Percentiles rank a stretch among this genome's conserved stretches.
phyloP scores from a whole-genome alignment of 169 alveolate species.

The Perkinsus chesapeaki region DNA sequence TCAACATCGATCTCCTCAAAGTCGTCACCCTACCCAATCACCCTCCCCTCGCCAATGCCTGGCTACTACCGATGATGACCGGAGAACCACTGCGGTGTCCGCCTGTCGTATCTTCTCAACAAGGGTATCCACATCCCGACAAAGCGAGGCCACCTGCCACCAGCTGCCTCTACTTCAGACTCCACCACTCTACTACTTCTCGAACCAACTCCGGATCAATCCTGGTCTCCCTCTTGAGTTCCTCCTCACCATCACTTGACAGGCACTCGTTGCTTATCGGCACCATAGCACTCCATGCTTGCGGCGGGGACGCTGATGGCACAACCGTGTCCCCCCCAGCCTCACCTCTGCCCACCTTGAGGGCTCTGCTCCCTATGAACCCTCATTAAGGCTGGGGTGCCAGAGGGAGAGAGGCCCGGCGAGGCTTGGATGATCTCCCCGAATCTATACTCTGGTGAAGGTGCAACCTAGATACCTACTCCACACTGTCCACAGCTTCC shows the following conservation, averaged over 20 bases:
- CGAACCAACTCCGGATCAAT: not conserved
- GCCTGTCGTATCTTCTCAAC: not conserved
- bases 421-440: not conserved
- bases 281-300: not conserved
- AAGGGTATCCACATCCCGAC: not conserved
- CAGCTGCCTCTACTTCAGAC: not conserved
- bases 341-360: not conserved
- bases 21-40: too few species aligned
- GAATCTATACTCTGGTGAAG: not conserved
- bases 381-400: not conserved
- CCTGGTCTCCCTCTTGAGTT: not conserved
- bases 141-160: not conserved
- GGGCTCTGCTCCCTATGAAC: not conserved
- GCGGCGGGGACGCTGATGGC: not conserved
- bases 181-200: not conserved
- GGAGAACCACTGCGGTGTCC: not conserved
- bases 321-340: not conserved
- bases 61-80: not conserved
- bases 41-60: too few species aligned
- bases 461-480: not conserved
- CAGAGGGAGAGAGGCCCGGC: not conserved
- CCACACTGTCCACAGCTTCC: not conserved
- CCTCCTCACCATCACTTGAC: not conserved
- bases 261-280: not conserved
- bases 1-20: not conserved